phyloP scores from a whole-genome alignment of 805 yeast species.

The Saccharomycopsis fermentans region DNA sequence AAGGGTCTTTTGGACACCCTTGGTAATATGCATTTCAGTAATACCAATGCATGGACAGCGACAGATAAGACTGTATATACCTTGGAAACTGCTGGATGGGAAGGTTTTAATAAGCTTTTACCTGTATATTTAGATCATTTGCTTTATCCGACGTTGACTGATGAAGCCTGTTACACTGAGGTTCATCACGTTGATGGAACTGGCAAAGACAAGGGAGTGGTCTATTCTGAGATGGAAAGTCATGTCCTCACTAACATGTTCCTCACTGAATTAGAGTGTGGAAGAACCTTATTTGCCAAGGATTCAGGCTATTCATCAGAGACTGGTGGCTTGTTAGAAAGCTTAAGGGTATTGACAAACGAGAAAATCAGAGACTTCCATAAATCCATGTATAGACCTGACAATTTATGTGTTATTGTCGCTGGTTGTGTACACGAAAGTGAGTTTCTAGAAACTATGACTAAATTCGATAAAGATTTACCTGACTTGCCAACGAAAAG shows the following conservation, averaged over 20 bases:
- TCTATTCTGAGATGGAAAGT: slow-evolving; percentile 94
- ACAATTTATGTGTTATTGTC: slow-evolving; percentile 71
- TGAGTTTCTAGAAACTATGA: slow-evolving; percentile 54
- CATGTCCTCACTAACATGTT: slow-evolving; percentile 73
- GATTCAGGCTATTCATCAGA: slow-evolving; percentile 82
- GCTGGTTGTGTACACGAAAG: slow-evolving; percentile 77
- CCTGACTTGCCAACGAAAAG: slow-evolving; percentile 32
- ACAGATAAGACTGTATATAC: slow-evolving; percentile 95
- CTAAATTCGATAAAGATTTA: slow-evolving; percentile 49
- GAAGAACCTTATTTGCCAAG: slow-evolving; percentile 40
- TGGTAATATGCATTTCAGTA: slow-evolving; percentile 74
- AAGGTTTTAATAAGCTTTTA: slow-evolving; percentile 72
- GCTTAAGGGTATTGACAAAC: slow-evolving; percentile 62
- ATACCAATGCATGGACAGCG: slow-evolving; percentile 95
- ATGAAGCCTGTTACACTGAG: slow-evolving; percentile 86
- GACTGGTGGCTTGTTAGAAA: slow-evolving; percentile 82
- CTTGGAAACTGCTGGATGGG: slow-evolving; percentile 90
- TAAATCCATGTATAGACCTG: slow-evolving; percentile 60
- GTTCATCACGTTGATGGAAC: slow-evolving; percentile 90
- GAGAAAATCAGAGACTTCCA: slow-evolving; percentile 75
- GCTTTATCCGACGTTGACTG: slow-evolving; percentile 74
- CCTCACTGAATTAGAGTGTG: slow-evolving; percentile 47
- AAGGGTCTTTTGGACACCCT: slow-evolving; percentile 83
- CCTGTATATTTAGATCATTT: slow-evolving; percentile 90
- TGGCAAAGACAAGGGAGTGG: slow-evolving; percentile 92